These are phyloP conservation scores for Fusarium neocosmosporiellum DNA, from an alignment of 2,329 filamentous ascomycete genomes.

Conservation along the genomic window DNA sequence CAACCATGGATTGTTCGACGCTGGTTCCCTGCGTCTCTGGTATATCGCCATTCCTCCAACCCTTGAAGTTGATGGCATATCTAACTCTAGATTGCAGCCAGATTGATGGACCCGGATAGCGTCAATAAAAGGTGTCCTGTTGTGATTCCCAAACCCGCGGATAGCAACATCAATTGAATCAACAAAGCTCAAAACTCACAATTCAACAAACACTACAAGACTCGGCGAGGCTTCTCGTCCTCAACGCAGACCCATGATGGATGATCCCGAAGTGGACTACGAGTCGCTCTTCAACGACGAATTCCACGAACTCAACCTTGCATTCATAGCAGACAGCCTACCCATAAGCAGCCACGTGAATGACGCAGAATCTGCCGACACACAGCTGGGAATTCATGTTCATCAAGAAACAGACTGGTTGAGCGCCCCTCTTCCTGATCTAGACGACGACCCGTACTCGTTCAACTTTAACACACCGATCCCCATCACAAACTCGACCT, in stretches of 20 bases:
- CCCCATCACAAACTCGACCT: background rate
- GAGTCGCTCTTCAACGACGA: background rate
- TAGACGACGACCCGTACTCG: background rate
- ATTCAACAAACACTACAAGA: background rate
- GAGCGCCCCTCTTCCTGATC: background rate
- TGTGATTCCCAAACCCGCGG: background rate
- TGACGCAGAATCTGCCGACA: slow-evolving; percentile 26
- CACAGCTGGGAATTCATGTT: background rate
- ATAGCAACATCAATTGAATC: background rate
- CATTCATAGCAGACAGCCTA: background rate
- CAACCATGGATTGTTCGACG: background rate
- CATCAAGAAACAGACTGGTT: background rate
- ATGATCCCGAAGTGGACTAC: background rate
- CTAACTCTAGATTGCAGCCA: background rate
- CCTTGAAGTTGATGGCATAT: background rate
- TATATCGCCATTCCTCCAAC: background rate
- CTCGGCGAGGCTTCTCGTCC: background rate
- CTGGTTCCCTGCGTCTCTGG: background rate
- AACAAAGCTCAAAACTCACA: background rate
- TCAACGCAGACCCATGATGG: background rate
- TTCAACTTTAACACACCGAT: background rate
- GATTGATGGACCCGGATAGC: slow-evolving; percentile 10
- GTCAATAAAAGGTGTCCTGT: slow-evolving; percentile 24
- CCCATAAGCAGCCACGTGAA: background rate
- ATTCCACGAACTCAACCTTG: background rate